These are phyloP conservation scores for Hemisphaericaspora subhashii DNA, from an alignment of 1,139 yeast species.

Conservation along the genomic window DNA sequence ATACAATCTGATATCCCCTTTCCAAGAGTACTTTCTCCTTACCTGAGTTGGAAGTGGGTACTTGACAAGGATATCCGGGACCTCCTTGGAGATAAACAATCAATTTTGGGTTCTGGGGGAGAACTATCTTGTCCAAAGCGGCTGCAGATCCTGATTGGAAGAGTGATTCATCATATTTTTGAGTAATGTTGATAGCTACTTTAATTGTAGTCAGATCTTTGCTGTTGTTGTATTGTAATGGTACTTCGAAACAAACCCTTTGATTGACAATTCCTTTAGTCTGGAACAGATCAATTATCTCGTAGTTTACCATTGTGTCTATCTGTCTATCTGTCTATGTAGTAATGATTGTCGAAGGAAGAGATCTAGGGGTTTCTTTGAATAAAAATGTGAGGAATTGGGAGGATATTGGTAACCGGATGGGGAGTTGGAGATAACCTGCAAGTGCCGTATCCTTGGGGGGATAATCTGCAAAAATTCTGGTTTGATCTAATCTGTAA, in stretches of 20 bases:
- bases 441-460: no score
- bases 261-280: constrained; percentile 29
- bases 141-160: constrained; percentile 13
- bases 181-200: constrained; percentile 38
- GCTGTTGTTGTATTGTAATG: constrained; percentile 24
- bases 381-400: no score
- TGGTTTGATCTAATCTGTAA: no score
- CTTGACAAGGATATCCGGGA: constrained; percentile 52
- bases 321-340: no score
- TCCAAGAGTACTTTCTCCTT: constrained; percentile 39
- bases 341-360: no score
- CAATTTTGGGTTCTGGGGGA: constrained; percentile 32
- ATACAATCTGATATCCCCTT: constrained; percentile 47
- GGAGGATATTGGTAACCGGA: neutral
- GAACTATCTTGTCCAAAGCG: constrained; percentile 11
- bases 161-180: constrained; percentile 23
- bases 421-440: neutral
- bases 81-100: constrained; percentile 57
- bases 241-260: constrained; percentile 27
- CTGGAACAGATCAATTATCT: constrained; percentile 29
- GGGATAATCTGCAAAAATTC: neutral
- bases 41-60: constrained; percentile 36
- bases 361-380: no score
- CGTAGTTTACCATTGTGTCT: constrained; percentile 6
- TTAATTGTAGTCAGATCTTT: constrained; percentile 20